phyloP scores from a whole-genome alignment of 352 stramenopile species.

The Peronospora belbahrii region DNA sequence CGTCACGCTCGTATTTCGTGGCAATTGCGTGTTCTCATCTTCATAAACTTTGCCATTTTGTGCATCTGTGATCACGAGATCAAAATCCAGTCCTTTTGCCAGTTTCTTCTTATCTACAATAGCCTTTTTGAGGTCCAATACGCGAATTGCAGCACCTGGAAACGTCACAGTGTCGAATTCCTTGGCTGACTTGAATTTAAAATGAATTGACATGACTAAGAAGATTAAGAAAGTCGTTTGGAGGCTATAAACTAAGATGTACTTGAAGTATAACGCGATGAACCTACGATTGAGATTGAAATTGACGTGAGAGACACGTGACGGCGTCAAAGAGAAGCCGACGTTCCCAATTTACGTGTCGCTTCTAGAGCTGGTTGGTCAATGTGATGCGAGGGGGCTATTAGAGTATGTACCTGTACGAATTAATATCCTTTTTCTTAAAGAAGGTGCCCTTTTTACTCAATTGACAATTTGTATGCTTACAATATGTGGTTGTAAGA shows the following conservation, averaged over 20 bases:
- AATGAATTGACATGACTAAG: slow-evolving; percentile 80
- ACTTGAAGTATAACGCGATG: slow-evolving; percentile 4
- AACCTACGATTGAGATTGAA: not conserved
- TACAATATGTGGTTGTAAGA: not conserved
- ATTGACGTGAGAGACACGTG: slow-evolving; percentile 2
- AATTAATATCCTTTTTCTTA: not conserved
- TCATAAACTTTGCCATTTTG: slow-evolving; percentile 89
- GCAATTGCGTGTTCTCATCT: slow-evolving; percentile 84
- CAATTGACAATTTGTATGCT: not conserved
- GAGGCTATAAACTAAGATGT: not conserved
- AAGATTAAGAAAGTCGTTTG: not conserved
- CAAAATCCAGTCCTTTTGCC: slow-evolving; percentile 87
- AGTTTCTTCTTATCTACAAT: slow-evolving; percentile 92
- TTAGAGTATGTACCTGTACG: not conserved
- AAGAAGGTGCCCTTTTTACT: not conserved
- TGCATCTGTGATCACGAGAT: slow-evolving; percentile 88
- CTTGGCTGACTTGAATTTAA: slow-evolving; percentile 89
- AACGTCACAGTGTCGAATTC: slow-evolving; percentile 87
- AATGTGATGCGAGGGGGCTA: slow-evolving; percentile 7
- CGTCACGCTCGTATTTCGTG: slow-evolving; percentile 88
- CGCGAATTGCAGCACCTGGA: slow-evolving; percentile 74
- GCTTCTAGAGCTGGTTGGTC: slow-evolving; percentile 16
- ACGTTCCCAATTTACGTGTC: not conserved
- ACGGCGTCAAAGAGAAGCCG: slow-evolving; percentile 1
- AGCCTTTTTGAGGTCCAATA: slow-evolving; percentile 88